phyloP scores from a whole-genome alignment of 495 filamentous ascomycete species.

The Podospora tetraspora region DNA sequence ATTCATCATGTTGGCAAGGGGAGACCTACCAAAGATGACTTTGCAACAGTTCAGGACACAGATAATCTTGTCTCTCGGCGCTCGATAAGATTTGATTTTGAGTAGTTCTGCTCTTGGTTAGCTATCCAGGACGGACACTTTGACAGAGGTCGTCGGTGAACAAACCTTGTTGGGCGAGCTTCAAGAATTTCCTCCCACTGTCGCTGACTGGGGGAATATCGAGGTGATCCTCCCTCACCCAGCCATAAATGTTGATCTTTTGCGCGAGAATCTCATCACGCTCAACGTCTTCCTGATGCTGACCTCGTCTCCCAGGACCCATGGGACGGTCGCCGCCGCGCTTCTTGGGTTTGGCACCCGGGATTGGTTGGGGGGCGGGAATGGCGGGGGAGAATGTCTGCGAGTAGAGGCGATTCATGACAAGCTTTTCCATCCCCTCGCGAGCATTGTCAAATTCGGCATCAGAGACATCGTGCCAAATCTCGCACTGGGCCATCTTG shows the following conservation, averaged over 20 bases:
- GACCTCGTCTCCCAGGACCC: constrained; percentile 79
- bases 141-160: background rate
- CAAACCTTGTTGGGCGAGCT: constrained; percentile 79
- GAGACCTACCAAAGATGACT: constrained; percentile 82
- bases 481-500: constrained; percentile 97
- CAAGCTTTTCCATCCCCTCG: constrained; percentile 99
- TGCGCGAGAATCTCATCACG: constrained; percentile 90
- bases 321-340: constrained; percentile 62
- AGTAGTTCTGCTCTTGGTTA: constrained; percentile 61
- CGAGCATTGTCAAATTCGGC: constrained; percentile 97
- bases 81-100: constrained; percentile 94
- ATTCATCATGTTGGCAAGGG: background rate
- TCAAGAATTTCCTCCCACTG: constrained; percentile 79
- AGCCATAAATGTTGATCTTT: constrained; percentile 93
- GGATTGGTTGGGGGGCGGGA: constrained; percentile 68
- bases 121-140: background rate
- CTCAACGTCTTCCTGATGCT: constrained; percentile 98
- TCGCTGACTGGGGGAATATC: constrained; percentile 86
- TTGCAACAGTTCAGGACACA: constrained; percentile 99
- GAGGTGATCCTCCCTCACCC: constrained; percentile 89
- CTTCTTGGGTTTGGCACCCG: constrained; percentile 61
- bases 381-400: constrained; percentile 97
- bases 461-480: constrained; percentile 93
- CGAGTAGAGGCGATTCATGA: constrained; percentile 95
- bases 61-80: constrained; percentile 95